A percentile compares a stretch with the other conserved stretches of the same genome.
Conservation (phyloP, 169 alveolate genomes). For the Eimeria tenella region DNA sequence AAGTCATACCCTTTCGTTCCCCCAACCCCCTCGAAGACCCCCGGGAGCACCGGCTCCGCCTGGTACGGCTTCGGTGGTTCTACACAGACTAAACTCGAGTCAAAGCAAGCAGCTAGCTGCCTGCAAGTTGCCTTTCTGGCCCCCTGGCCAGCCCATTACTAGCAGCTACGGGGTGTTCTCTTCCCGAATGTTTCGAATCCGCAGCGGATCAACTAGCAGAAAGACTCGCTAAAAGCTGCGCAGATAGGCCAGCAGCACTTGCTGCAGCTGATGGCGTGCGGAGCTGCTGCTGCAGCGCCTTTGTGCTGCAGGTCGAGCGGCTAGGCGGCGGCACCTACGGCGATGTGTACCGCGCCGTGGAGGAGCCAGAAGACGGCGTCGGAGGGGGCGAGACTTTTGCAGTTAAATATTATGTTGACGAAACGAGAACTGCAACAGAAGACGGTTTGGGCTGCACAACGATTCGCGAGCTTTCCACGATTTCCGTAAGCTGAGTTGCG, state of each 20-base stretch:
- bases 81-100: neutral
- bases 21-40: conserved; percentile 60
- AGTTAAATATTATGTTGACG: conserved; percentile 90
- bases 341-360: conserved; percentile 92
- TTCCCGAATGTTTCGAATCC: too few species aligned
- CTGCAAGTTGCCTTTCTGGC: neutral
- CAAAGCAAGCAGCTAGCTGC: neutral
- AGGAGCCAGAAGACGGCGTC: conserved; percentile 74
- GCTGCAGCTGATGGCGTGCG: neutral
- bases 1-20: conserved; percentile 78
- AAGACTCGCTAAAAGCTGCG: too few species aligned
- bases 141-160: neutral
- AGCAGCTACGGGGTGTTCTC: neutral
- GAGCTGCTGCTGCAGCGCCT: neutral
- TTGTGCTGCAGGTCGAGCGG: conserved; percentile 63
- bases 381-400: conserved; percentile 84
- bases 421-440: conserved; percentile 89
- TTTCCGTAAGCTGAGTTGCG: conserved; percentile 82
- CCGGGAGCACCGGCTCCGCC: conserved; percentile 73
- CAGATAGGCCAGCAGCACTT: too few species aligned
- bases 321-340: conserved; percentile 96
- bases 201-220: too few species aligned
- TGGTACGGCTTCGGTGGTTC: conserved; percentile 33
- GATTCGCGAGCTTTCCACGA: conserved; percentile 89
- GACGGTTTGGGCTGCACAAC: conserved; percentile 93